A percentile compares a stretch with the other conserved stretches of the same genome.
phyloP scores from a whole-genome alignment of 1,284 basidiomycete species.

The Trametes pubescens region DNA sequence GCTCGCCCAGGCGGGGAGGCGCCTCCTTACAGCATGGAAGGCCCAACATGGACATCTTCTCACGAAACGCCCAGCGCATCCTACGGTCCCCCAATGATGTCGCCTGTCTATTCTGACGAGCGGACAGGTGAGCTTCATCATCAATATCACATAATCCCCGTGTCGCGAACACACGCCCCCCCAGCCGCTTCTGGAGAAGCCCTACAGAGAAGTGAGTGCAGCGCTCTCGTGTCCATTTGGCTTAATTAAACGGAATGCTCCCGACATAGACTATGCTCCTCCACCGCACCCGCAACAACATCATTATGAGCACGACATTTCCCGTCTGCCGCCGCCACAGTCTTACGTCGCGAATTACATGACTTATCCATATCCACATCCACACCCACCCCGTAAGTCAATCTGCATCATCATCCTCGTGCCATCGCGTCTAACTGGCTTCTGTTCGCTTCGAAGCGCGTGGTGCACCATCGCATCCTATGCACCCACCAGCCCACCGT shows the following conservation, averaged over 20 bases:
- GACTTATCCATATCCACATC: conserved; percentile 32
- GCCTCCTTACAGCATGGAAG: conserved; percentile 41
- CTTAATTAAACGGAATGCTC: conserved; percentile 13
- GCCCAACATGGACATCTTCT: conserved; percentile 37
- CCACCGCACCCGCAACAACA: conserved; percentile 30
- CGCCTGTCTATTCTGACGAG: conserved; percentile 56
- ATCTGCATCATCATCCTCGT: conserved; percentile 44
- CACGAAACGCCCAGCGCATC: conserved; percentile 39
- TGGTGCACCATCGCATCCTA: conserved; percentile 46
- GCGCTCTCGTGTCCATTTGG: conserved; percentile 7
- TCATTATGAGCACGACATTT: conserved; percentile 27
- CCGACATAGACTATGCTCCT: conserved; percentile 18
- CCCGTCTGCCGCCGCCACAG: conserved; percentile 24
- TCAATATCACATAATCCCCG: conserved; percentile 21
- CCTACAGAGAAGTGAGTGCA: conserved; percentile 36
- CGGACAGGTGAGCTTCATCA: conserved; percentile 48
- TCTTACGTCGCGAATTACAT: conserved; percentile 35
- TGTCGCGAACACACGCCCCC: conserved; percentile 11
- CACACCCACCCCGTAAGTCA: conserved; percentile 36
- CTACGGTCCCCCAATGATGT: conserved; percentile 48
- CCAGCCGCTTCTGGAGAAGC: conserved; percentile 35
- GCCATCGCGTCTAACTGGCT: conserved; percentile 56
- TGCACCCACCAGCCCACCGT: conserved; percentile 36
- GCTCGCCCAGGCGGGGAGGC: conserved; percentile 34
- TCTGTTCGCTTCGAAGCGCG: conserved; percentile 66